phyloP scores from a whole-genome alignment of 306 rosid genomes.

The Inga oerstediana region DNA sequence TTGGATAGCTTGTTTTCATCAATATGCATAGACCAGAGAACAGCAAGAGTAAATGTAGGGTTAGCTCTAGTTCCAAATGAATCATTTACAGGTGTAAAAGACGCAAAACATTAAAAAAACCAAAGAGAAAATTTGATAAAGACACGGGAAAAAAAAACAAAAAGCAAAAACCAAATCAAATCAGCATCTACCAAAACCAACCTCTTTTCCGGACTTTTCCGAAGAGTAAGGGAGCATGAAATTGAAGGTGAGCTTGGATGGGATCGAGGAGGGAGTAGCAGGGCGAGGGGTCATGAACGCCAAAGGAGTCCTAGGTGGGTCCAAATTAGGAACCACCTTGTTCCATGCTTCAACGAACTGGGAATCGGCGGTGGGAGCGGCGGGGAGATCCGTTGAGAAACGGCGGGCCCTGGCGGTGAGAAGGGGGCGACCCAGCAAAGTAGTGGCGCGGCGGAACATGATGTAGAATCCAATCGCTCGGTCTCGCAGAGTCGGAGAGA shows the following conservation, averaged over 20 bases:
- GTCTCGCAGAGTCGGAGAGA: conserved; percentile 89
- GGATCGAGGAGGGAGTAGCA: conserved; percentile 63
- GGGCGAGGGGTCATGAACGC: conserved; percentile 81
- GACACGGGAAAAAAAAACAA: too few species aligned
- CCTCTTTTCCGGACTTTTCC: conserved; percentile 85
- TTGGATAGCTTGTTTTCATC: background rate
- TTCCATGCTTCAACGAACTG: conserved; percentile 71
- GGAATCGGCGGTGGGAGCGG: conserved; percentile 32
- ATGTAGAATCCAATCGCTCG: conserved; percentile 71
- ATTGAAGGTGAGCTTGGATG: conserved; percentile 87
- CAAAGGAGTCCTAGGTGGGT: conserved; percentile 81
- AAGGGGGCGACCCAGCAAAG: conserved; percentile 46
- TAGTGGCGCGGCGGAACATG: conserved; percentile 82
- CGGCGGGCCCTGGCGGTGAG: conserved; percentile 49
- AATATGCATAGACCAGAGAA: background rate
- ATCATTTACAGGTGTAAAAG: background rate
- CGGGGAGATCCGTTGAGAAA: conserved; percentile 68
- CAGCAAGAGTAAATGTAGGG: background rate
- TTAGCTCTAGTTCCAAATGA: background rate
- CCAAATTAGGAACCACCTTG: conserved; percentile 64
- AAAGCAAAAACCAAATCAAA: background rate
- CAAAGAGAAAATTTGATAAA: background rate
- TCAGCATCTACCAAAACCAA: conserved; percentile 18
- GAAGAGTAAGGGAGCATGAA: conserved; percentile 92
- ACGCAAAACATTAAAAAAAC: background rate